Evolutionary conservation across 1,139 yeast genomes (phyloP).

Genomic region (Saccharomyces hybrid): DNA sequence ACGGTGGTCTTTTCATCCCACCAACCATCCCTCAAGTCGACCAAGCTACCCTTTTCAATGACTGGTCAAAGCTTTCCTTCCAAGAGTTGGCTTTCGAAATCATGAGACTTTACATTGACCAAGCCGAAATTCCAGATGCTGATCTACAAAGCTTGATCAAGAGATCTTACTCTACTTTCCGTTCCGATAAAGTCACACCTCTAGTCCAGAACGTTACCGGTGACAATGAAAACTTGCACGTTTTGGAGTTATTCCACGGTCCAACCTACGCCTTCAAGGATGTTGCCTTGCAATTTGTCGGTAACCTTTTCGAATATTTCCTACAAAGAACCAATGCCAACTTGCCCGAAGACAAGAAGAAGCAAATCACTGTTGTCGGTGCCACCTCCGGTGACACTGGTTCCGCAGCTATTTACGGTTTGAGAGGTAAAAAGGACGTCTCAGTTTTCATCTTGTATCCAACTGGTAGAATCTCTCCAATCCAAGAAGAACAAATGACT

Average conservation of each 20-base stretch:
- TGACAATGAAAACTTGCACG: slow-evolving; percentile 51
- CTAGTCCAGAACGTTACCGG: slow-evolving; percentile 51
- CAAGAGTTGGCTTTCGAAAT: slow-evolving; percentile 82
- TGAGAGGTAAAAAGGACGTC: slow-evolving; percentile 93
- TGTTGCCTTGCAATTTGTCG: slow-evolving; percentile 96
- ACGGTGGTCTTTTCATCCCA: slow-evolving; percentile 93
- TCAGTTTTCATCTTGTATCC: slow-evolving; percentile 94
- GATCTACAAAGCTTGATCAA: slow-evolving; percentile 59
- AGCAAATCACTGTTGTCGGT: slow-evolving; percentile 90
- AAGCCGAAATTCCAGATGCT: slow-evolving; percentile 58
- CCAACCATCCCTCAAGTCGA: slow-evolving; percentile 68
- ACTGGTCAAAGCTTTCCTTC: slow-evolving; percentile 72
- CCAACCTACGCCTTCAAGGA: slow-evolving; percentile 99
- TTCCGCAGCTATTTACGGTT: slow-evolving; percentile 96
- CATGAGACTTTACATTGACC: slow-evolving; percentile 67
- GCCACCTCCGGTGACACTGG: slow-evolving; percentile 99
- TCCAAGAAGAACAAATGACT: slow-evolving; percentile 98
- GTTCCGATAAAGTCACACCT: slow-evolving; percentile 83
- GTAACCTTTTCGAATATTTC: slow-evolving; percentile 90
- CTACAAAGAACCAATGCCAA: slow-evolving; percentile 66
- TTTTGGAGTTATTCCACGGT: slow-evolving; percentile 93
- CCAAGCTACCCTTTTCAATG: slow-evolving; percentile 43
- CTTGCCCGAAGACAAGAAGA: slow-evolving; percentile 55
- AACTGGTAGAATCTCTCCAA: slow-evolving; percentile 93
- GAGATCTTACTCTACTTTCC: slow-evolving; percentile 82